phyloP scores from a whole-genome alignment of 2,329 filamentous ascomycete genomes.

The Leptographium flavum region DNA sequence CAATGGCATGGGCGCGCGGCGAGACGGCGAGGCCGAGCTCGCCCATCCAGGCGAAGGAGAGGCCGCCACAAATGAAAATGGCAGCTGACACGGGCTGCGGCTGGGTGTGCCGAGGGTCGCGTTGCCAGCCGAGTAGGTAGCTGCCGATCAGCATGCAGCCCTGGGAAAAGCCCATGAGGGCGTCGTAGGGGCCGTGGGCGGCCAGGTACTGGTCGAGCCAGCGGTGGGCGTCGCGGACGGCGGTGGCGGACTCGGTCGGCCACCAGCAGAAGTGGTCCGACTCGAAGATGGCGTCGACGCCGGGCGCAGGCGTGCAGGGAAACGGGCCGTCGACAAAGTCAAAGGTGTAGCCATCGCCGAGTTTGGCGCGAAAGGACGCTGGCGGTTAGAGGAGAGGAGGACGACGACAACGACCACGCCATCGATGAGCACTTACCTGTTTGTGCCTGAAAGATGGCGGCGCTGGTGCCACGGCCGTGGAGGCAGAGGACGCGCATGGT shows the following conservation, averaged over 20 bases:
- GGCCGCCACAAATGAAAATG: conserved; percentile 24
- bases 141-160: conserved; percentile 23
- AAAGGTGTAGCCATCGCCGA: conserved; percentile 18
- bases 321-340: conserved; percentile 22
- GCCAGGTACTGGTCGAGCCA: conserved; percentile 22
- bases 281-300: conserved; percentile 19
- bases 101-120: conserved; percentile 15
- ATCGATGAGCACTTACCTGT: conserved; percentile 14
- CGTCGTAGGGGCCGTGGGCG: conserved; percentile 20
- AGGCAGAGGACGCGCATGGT: conserved; percentile 21
- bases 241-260: conserved; percentile 12
- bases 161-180: conserved; percentile 23
- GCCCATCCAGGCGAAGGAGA: conserved; percentile 20
- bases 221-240: conserved; percentile 20
- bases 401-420: background rate
- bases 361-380: conserved; percentile 21
- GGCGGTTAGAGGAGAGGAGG: background rate
- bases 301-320: conserved; percentile 17
- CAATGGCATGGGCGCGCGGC: conserved; percentile 17
- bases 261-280: conserved; percentile 18
- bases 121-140: conserved; percentile 24
- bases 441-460: conserved; percentile 21
- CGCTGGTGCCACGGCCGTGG: conserved; percentile 23
- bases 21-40: conserved; percentile 21
- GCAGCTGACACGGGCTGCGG: conserved; percentile 23